Base-by-base conservation (phyloP, 768 basidiomycete genomes). In the Russula griseocarnosa region DNA sequence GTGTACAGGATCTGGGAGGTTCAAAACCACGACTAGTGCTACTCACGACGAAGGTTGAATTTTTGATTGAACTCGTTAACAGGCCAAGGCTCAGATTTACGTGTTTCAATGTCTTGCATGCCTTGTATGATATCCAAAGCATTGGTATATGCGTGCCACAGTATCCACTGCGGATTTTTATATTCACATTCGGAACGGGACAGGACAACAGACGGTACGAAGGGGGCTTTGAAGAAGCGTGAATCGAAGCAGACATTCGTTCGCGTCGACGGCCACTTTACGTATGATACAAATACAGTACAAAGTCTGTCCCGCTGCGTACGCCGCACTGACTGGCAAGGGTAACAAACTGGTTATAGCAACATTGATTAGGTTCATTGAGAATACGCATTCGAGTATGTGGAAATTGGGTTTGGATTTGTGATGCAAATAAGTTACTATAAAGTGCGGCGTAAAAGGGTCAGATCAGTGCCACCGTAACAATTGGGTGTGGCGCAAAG, bases 341-440 rank as follows among this genome's bases (percentile, higher is more conserved):
- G 42, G 51, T 38, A 59, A 47, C 34, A 62, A 63, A 30, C 63
- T 2, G 57, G 52, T 55, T 42, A 60, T 54, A 47, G 47, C 28
- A n/a, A 30, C 30, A 55, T 57, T 30, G 24, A 58, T 47, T 59
- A 47, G 24, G 32, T 47, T 61, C n/a, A 44, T 53, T 44, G 14
- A 13, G 24, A n/a, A 20, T 40, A 50, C 18, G 44, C 20, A 20
- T 26, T 38, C 18, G 24, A 50, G 26, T 26, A 7, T 40, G 50
- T 16, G 38, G 40, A 30, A 42, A 42, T 52, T 42, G 61, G 22
- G 46, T 62, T 57, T 40, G 53, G 42, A 53, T 54, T 53, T 26
- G 18, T 51, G 57, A 63, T 50, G 36, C 18, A 36, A 28, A 56
- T 57, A 61, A 65, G 32, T 65, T 65, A 65, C 64, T 65, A 18